Base-by-base conservation (phyloP, 140 eudicot species). In the Ambrosia hybrid region DNA sequence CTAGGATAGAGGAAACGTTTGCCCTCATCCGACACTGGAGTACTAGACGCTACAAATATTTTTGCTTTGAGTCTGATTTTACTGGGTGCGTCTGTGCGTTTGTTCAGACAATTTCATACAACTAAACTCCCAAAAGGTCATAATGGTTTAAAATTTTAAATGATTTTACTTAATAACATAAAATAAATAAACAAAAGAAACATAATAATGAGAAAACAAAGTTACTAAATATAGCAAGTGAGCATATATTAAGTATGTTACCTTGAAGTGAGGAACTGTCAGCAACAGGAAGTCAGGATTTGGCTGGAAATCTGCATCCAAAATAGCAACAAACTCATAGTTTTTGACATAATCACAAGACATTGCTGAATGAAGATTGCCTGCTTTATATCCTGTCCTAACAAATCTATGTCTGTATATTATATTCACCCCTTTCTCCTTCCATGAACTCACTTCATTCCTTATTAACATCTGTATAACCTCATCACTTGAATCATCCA, bases 271-370 rank as follows among this genome's bases (percentile, higher is more conserved):
- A 65, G 97, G 97, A 38, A 91, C 81, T 26, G 97, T 85, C 62
- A 36, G 80, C 14, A 85, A 80, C 37, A 91, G 92, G 76, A 88
- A 91, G 80, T 91, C 97, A 26, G 90, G 87, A 67, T 81, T 85
- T 49, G 97, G 97, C 52, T 88, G 95, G 63, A 91, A 91, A 61
- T 91, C 97, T 26, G 97, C 97, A 80, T 91, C 97, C 71, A 91
- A 84, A 26, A 91, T 91, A 45, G 97, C 91, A 51, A 88, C 97
- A 76, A 87, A 91, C 72, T 91, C 95, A 57, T 85, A 91, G 83
- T 91, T 80, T 66, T 91, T 85, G 43, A 91, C 97, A 84, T 91
- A 91, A 74, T 91, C 95, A 85, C 97, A 88, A 4, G 83, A 62
- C 97, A 91, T 91, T 46, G 97, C 97, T 62, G 97, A 88, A 76